A percentile compares a stretch with the other conserved stretches of the same genome.
Conservation (phyloP, 2,329 filamentous ascomycete species). For the Aspergillus sojae region DNA sequence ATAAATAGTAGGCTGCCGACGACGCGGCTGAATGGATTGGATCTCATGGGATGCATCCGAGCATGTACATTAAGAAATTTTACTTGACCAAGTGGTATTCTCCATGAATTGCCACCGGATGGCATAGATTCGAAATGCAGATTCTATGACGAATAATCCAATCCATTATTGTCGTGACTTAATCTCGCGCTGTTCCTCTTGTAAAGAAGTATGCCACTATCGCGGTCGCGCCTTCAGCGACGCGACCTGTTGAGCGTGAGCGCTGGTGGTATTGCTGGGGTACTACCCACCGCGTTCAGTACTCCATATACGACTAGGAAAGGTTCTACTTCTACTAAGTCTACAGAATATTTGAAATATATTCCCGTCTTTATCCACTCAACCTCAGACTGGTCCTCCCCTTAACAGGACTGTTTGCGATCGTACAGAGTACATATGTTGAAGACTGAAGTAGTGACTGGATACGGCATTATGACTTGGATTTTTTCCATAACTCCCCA, state of each 20-base stretch:
- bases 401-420: not conserved
- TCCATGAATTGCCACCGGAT: conserved; percentile 35
- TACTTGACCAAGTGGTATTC: conserved; percentile 29
- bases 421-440: not conserved
- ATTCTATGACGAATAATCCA: conserved; percentile 28
- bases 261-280: too few relatives aligned
- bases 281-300: not conserved
- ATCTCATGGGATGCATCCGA: conserved; percentile 30
- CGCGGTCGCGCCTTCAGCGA: not conserved
- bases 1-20: conserved; percentile 35
- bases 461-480: not conserved
- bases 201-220: not conserved
- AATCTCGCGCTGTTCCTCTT: not conserved
- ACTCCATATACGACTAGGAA: not conserved
- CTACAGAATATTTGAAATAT: not conserved
- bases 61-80: conserved; percentile 40
- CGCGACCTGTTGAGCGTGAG: not conserved
- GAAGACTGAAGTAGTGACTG: not conserved
- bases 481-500: not conserved
- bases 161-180: conserved; percentile 11
- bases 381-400: too few relatives aligned
- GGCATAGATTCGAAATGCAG: conserved; percentile 40
- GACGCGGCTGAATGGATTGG: conserved; percentile 32
- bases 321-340: not conserved
- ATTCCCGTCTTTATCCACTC: not conserved